These are phyloP conservation scores for Staphylotrichum tortipilum DNA, from an alignment of 495 filamentous ascomycete species.

Conservation along the genomic window DNA sequence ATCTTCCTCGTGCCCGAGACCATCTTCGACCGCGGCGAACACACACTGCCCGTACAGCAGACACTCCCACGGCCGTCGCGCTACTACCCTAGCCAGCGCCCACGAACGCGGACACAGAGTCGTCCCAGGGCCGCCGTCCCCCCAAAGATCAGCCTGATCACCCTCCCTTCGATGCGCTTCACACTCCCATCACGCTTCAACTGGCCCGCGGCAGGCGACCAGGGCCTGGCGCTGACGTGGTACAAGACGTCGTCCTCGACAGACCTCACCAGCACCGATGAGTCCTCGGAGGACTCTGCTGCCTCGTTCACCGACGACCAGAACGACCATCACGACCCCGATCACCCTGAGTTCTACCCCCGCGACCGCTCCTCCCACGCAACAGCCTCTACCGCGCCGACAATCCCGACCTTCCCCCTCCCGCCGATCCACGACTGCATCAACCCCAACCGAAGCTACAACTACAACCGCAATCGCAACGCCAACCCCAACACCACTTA, in stretches of 20 bases:
- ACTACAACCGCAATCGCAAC: too few species aligned
- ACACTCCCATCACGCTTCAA: conserved; percentile 19
- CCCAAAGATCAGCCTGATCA: conserved; percentile 16
- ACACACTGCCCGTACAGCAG: conserved; percentile 12
- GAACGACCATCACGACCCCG: too few species aligned
- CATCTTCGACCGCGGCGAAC: conserved; percentile 33
- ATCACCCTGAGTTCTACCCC: too few species aligned
- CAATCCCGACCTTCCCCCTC: too few species aligned
- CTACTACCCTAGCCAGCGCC: background rate
- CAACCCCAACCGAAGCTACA: too few species aligned
- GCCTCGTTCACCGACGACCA: too few species aligned
- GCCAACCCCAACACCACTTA: too few species aligned
- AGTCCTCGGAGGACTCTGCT: background rate
- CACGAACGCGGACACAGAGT: too few species aligned
- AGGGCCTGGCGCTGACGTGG: background rate
- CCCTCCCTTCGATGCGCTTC: conserved; percentile 21
- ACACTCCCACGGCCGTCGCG: conserved; percentile 14
- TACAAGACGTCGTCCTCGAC: background rate
- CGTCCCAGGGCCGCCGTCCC: too few species aligned
- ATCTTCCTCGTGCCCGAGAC: conserved; percentile 51
- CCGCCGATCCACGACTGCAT: too few species aligned
- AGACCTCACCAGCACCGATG: background rate
- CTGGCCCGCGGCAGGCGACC: background rate
- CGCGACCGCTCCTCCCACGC: too few species aligned
- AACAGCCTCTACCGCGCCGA: too few species aligned